Conservation (phyloP, 2,329 filamentous ascomycete species). For the Salinomyces thailandicus region DNA sequence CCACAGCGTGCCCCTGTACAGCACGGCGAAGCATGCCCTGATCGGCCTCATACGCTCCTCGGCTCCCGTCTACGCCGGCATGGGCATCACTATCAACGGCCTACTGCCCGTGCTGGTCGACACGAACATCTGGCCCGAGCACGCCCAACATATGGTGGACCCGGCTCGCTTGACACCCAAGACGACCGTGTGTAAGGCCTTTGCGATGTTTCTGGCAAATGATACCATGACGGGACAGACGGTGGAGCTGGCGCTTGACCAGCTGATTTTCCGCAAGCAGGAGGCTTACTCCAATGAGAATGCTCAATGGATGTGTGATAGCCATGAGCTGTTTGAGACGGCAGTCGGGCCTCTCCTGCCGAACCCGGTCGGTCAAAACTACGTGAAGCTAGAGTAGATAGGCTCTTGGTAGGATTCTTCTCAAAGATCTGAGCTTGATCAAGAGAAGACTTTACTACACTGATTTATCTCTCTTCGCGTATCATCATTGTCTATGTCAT, state of each 20-base stretch:
- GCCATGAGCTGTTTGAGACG: constrained; percentile 18
- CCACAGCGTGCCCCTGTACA: constrained; percentile 13
- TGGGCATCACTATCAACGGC: constrained; percentile 28
- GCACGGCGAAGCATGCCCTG: constrained; percentile 16
- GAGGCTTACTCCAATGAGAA: constrained; percentile 32
- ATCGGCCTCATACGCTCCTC: constrained; percentile 25
- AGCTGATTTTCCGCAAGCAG: constrained; percentile 31
- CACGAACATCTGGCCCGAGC: constrained; percentile 24
- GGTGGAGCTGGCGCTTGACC: constrained; percentile 33
- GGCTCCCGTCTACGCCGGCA: constrained; percentile 19
- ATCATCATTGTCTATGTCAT: too few species aligned
- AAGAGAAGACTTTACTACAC: too few species aligned
- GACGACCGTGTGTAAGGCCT: constrained; percentile 25
- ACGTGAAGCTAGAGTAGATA: neutral
- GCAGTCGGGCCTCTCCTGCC: neutral
- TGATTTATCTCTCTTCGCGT: too few species aligned
- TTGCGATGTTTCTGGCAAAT: constrained; percentile 25
- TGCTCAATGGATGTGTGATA: constrained; percentile 28
- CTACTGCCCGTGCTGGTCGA: constrained; percentile 28
- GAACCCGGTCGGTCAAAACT: constrained; percentile 2
- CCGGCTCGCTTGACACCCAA: constrained; percentile 28
- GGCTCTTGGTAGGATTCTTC: too few species aligned
- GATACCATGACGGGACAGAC: constrained; percentile 29
- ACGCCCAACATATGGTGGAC: constrained; percentile 21
- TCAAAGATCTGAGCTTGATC: too few species aligned